These are phyloP conservation scores for Pholiota adiposa DNA, from an alignment of 1,284 basidiomycete species.

Conservation along the genomic window DNA sequence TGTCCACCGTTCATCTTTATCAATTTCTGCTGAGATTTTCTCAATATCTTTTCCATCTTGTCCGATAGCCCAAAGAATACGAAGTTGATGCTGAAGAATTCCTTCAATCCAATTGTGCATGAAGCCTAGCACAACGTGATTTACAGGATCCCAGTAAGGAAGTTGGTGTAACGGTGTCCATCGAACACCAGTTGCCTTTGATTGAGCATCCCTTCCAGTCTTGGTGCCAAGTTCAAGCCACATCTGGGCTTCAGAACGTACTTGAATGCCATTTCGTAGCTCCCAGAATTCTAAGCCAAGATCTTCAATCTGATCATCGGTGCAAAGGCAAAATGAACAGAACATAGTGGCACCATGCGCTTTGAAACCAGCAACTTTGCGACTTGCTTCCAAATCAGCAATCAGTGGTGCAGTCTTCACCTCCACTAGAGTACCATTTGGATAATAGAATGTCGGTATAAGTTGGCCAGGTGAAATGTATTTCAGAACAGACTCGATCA, in stretches of 20 bases:
- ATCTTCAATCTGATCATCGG: slow-evolving; percentile 13
- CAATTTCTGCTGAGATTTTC: slow-evolving; percentile 4
- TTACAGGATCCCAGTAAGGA: slow-evolving; percentile 33
- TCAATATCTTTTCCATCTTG: slow-evolving; percentile 8
- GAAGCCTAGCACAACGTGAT: slow-evolving; percentile 32
- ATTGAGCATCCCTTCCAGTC: slow-evolving; percentile 5
- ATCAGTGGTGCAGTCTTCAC: slow-evolving; percentile 12
- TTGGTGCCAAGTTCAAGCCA: slow-evolving; percentile 23
- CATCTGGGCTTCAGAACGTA: slow-evolving; percentile 20
- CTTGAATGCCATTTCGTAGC: slow-evolving; percentile 15
- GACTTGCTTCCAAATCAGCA: slow-evolving; percentile 32
- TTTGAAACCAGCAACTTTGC: slow-evolving; percentile 31
- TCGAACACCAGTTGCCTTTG: slow-evolving; percentile 28
- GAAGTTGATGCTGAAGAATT: slow-evolving; percentile 31
- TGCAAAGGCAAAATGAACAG: slow-evolving; percentile 29
- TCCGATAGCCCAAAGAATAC: neutral
- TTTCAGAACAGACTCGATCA: slow-evolving; percentile 17
- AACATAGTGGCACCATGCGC: slow-evolving; percentile 21
- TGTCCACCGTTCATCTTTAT: slow-evolving; percentile 18
- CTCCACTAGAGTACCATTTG: slow-evolving; percentile 22
- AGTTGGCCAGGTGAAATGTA: slow-evolving; percentile 17
- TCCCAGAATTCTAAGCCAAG: slow-evolving; percentile 11
- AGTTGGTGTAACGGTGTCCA: slow-evolving; percentile 33
- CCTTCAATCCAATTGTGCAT: slow-evolving; percentile 41
- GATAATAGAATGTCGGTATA: slow-evolving; percentile 23